Evolutionary conservation across 805 yeast species (phyloP).

Genomic region (Monosporozyma siamensis): DNA sequence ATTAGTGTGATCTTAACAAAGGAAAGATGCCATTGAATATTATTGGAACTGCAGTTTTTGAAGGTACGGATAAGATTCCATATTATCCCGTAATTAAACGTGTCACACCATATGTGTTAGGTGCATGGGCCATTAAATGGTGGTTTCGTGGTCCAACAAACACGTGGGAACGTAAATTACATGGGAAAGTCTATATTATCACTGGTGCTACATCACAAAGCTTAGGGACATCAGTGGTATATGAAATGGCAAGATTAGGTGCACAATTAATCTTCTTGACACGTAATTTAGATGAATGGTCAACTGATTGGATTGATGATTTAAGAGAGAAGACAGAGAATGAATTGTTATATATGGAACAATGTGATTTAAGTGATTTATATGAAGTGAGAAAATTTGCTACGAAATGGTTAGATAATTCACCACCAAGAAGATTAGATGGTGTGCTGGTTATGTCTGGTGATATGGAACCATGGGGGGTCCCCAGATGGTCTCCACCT

Average conservation of each 20-base stretch:
- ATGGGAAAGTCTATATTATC: constrained; percentile 74
- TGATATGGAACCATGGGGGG: constrained; percentile 62
- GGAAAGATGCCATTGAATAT: constrained; percentile 74
- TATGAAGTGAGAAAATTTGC: constrained; percentile 80
- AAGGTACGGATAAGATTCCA: constrained; percentile 72
- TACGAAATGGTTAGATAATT: constrained; percentile 85
- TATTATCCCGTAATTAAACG: constrained; percentile 52
- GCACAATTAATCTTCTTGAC: constrained; percentile 78
- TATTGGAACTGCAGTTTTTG: constrained; percentile 53
- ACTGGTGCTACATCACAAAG: constrained; percentile 93
- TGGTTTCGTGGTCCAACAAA: constrained; percentile 73
- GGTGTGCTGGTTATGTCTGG: constrained; percentile 86
- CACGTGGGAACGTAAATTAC: constrained; percentile 88
- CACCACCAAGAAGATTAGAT: constrained; percentile 85
- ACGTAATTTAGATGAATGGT: constrained; percentile 62
- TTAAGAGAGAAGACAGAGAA: constrained; percentile 62
- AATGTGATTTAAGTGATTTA: constrained; percentile 69
- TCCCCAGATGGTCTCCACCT: constrained; percentile 19
- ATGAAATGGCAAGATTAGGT: constrained; percentile 68
- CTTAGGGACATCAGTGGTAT: constrained; percentile 66
- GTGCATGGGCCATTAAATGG: constrained; percentile 46
- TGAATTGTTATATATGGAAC: constrained; percentile 78
- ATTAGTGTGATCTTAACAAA: too few relatives aligned
- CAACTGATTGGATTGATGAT: constrained; percentile 69
- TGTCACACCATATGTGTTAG: constrained; percentile 47